Conservation (phyloP, 2,329 filamentous ascomycete species). For the Davidsoniella australis region DNA sequence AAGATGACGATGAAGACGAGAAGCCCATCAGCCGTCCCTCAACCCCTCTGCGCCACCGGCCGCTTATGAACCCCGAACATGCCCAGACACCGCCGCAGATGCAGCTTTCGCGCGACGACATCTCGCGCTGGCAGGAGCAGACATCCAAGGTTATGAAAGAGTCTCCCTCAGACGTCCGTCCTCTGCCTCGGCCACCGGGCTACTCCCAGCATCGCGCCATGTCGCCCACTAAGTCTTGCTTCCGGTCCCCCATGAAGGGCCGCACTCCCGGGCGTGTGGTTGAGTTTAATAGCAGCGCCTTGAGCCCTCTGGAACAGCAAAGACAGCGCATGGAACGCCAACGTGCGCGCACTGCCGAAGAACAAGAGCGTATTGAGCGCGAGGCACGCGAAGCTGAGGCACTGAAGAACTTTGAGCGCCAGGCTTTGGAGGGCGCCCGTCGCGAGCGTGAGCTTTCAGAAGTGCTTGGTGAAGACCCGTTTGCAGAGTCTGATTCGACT, state of each 20-base stretch:
- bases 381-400: constrained; percentile 4
- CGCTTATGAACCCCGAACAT: background rate
- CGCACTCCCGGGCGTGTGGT: constrained; percentile 41
- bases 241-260: constrained; percentile 39
- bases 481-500: background rate
- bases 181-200: constrained; percentile 22
- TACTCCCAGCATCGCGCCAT: constrained; percentile 24
- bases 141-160: constrained; percentile 17
- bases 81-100: constrained; percentile 22
- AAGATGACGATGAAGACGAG: background rate
- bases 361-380: background rate
- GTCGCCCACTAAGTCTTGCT: constrained; percentile 38
- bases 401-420: constrained; percentile 6
- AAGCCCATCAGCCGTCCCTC: background rate
- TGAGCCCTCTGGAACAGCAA: constrained; percentile 29
- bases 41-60: background rate
- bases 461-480: background rate
- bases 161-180: constrained; percentile 13
- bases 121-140: constrained; percentile 25
- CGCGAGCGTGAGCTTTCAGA: constrained; percentile 8
- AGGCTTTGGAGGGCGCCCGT: constrained; percentile 13
- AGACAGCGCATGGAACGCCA: constrained; percentile 7
- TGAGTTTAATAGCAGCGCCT: constrained; percentile 35
- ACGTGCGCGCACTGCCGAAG: background rate
- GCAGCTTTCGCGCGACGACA: constrained; percentile 26